These are phyloP conservation scores for Eruca vesicaria DNA, from an alignment of 441 rosid species.

Conservation along the genomic window DNA sequence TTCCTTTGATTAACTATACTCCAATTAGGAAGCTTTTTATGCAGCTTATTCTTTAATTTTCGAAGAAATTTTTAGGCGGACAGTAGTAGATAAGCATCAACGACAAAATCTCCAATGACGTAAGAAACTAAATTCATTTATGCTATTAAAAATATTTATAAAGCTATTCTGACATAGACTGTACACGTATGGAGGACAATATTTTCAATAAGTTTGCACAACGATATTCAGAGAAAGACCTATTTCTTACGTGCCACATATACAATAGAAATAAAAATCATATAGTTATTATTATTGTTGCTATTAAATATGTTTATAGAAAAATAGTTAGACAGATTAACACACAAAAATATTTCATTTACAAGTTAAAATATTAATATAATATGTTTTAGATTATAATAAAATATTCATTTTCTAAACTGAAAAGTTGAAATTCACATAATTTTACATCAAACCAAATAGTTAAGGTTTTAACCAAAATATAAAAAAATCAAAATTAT, in stretches of 20 bases:
- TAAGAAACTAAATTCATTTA: neutral
- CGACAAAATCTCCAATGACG: conserved; percentile 4
- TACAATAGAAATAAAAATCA: no score
- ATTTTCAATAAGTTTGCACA: neutral
- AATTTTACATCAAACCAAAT: no score
- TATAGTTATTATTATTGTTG: no score
- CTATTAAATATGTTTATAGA: no score
- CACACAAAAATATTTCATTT: no score
- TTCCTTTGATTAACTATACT: neutral
- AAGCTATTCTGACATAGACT: conserved; percentile 10
- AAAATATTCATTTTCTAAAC: no score
- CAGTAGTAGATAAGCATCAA: conserved; percentile 13
- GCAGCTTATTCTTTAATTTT: neutral
- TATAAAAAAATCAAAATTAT: no score
- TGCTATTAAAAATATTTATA: neutral
- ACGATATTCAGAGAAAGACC: neutral
- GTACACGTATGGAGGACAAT: neutral
- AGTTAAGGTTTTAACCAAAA: no score
- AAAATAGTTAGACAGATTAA: no score
- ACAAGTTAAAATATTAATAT: no score
- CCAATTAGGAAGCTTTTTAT: neutral
- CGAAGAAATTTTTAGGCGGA: neutral
- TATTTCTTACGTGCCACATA: neutral
- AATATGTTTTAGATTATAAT: no score
- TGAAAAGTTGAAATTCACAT: no score